Evolutionary conservation across 805 yeast species (phyloP).

Genomic region (Saccharomyces jurei): DNA sequence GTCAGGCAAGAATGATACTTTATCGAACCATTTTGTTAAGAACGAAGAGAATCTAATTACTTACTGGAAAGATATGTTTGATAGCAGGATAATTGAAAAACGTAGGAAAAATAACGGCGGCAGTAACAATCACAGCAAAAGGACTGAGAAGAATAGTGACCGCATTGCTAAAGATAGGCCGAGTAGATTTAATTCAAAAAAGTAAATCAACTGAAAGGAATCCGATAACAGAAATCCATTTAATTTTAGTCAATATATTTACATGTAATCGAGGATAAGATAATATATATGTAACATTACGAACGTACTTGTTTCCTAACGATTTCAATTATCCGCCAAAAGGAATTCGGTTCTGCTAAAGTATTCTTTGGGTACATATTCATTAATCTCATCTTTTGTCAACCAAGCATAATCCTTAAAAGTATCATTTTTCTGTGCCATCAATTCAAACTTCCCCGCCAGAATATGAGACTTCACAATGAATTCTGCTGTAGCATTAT

Average conservation of each 20-base stretch:
- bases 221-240: neutral
- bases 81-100: neutral
- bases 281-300: neutral
- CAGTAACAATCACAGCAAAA: neutral
- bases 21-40: slow-evolving; percentile 7
- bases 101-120: neutral
- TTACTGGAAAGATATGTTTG: neutral
- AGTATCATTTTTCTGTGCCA: slow-evolving; percentile 30
- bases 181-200: neutral
- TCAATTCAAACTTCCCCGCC: slow-evolving; percentile 63
- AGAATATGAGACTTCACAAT: slow-evolving; percentile 80
- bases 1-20: slow-evolving; percentile 14
- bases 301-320: neutral
- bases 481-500: slow-evolving; percentile 41
- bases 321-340: slow-evolving; percentile 17
- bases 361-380: slow-evolving; percentile 45
- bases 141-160: neutral
- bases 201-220: neutral
- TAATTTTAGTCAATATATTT: neutral
- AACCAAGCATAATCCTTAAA: slow-evolving; percentile 68
- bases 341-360: slow-evolving; percentile 42
- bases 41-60: neutral
- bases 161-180: neutral
- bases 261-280: neutral
- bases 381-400: slow-evolving; percentile 65